Conservation (phyloP, 495 filamentous ascomycete species). For the Chaetomidium leptoderma region DNA sequence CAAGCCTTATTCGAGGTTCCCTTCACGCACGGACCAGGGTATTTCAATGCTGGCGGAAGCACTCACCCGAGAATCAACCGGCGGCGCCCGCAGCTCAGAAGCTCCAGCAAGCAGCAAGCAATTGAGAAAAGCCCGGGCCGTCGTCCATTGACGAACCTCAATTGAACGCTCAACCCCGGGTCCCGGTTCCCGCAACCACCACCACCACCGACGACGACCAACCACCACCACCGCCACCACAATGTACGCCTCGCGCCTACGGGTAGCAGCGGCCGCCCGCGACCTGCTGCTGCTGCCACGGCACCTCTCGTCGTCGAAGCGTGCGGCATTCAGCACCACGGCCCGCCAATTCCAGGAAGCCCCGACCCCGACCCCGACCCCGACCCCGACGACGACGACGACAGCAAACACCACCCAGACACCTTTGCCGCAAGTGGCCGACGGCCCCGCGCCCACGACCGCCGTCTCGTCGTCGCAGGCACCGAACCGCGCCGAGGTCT, state of each 20-base stretch:
- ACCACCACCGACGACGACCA: slow-evolving; percentile 21
- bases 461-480: slow-evolving; percentile 80
- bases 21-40: slow-evolving; percentile 12
- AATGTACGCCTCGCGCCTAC: slow-evolving; percentile 56
- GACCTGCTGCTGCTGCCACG: slow-evolving; percentile 22
- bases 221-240: slow-evolving; percentile 23
- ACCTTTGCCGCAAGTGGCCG: slow-evolving; percentile 51
- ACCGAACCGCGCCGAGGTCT: slow-evolving; percentile 75
- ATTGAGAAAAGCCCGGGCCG: too few species aligned
- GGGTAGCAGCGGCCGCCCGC: slow-evolving; percentile 31
- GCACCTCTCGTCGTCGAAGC: slow-evolving; percentile 28
- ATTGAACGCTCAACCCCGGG: slow-evolving; percentile 21
- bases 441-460: slow-evolving; percentile 47
- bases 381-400: slow-evolving; percentile 32
- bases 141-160: slow-evolving; percentile 12
- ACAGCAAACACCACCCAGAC: slow-evolving; percentile 57
- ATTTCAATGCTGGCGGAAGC: not conserved
- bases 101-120: slow-evolving; percentile 9
- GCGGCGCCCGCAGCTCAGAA: slow-evolving; percentile 7
- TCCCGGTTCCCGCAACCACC: slow-evolving; percentile 13
- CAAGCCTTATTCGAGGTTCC: not conserved
- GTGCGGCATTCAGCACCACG: slow-evolving; percentile 32
- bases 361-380: not conserved
- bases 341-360: slow-evolving; percentile 27
- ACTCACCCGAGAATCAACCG: slow-evolving; percentile 26